These are phyloP conservation scores for Sugiyamaella chiloensis DNA, from an alignment of 805 yeast genomes.

Conservation along the genomic window DNA sequence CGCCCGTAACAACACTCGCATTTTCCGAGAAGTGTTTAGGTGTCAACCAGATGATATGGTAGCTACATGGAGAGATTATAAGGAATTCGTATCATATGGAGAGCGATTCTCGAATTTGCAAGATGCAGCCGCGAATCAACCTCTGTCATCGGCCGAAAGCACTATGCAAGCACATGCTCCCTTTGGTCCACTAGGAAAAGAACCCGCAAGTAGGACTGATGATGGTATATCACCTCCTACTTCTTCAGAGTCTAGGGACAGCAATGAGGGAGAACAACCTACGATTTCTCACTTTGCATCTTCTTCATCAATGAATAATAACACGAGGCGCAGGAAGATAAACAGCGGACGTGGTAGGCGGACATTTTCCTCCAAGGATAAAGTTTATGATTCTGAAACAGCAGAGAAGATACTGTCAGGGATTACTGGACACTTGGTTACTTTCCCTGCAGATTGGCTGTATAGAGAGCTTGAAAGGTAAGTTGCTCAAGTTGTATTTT, in stretches of 20 bases:
- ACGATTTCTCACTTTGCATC: background rate
- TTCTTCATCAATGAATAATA: conserved; percentile 4
- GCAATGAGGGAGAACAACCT: background rate
- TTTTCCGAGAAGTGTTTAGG: conserved; percentile 83
- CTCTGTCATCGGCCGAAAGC: conserved; percentile 17
- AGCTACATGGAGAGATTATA: conserved; percentile 86
- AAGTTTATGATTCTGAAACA: conserved; percentile 66
- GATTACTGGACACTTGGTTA: conserved; percentile 80
- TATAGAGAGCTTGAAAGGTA: conserved; percentile 66
- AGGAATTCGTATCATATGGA: conserved; percentile 49
- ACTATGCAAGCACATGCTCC: conserved; percentile 21
- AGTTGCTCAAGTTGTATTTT: conserved; percentile 4
- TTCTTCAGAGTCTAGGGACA: background rate
- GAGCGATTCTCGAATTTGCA: conserved; percentile 33
- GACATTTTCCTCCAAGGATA: conserved; percentile 28
- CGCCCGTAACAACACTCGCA: conserved; percentile 77
- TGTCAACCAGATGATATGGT: conserved; percentile 94
- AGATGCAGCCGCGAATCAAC: conserved; percentile 36
- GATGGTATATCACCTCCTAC: background rate
- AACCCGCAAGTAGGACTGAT: background rate
- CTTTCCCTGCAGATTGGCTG: conserved; percentile 93
- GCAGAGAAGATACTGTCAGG: conserved; percentile 71
- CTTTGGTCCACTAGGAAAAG: conserved; percentile 11
- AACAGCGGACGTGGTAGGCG: conserved; percentile 14
- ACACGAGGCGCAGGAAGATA: conserved; percentile 18